These are phyloP conservation scores for Coccomyxa sp. DNA, from an alignment of 139 green algal genomes.

Conservation along the genomic window DNA sequence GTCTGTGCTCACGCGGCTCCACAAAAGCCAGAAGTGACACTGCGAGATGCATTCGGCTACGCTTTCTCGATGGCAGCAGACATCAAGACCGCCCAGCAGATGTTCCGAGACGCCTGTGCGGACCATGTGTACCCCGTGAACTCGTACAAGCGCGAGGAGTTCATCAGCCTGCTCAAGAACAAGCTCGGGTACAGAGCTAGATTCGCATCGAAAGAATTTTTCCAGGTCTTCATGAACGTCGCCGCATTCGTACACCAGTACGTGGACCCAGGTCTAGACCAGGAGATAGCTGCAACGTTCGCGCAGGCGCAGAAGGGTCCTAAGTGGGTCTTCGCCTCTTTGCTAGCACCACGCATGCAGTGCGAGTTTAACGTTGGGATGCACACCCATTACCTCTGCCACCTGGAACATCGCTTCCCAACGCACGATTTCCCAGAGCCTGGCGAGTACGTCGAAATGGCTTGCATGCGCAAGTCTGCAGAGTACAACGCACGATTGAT, in stretches of 20 bases:
- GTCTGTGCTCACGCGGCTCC: not conserved
- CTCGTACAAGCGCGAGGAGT: not conserved
- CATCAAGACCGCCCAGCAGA: not conserved
- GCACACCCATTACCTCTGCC: not conserved
- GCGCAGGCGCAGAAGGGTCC: not conserved
- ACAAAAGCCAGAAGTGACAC: conserved; percentile 1
- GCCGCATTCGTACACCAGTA: not conserved
- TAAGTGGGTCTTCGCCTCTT: not conserved
- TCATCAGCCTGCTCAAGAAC: not conserved
- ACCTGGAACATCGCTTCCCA: not conserved
- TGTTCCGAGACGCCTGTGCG: not conserved
- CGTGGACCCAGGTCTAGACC: not conserved
- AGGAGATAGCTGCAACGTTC: not conserved
- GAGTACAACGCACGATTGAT: conserved; percentile 1
- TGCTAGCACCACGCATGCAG: not conserved
- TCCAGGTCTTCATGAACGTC: not conserved
- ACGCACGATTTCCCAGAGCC: not conserved
- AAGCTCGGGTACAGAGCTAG: not conserved
- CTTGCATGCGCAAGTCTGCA: not conserved
- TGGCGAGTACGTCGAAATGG: not conserved
- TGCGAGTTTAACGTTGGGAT: not conserved
- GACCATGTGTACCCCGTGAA: not conserved
- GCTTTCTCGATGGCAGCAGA: not conserved
- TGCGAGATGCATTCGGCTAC: not conserved
- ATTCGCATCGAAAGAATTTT: not conserved